A percentile compares a stretch with the other conserved stretches of the same genome.
Evolutionary conservation across 176 grass and related monocot genomes (phyloP).

Genomic region (Phragmites australis): DNA sequence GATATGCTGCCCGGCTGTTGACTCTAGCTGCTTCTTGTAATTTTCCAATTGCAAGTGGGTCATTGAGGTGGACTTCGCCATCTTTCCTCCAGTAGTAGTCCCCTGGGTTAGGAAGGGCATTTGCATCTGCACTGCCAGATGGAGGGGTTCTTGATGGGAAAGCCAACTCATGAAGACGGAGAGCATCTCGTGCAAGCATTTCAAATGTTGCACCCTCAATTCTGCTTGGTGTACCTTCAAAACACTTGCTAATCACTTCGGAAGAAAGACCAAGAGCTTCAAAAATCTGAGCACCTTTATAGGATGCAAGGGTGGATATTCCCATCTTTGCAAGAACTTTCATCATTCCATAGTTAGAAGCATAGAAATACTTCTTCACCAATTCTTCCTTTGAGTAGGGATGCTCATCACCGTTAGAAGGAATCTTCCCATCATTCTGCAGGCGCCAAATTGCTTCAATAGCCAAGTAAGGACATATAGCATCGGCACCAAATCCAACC

Average conservation of each 20-base stretch:
- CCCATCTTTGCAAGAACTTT: constrained; percentile 99
- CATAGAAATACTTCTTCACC: constrained; percentile 81
- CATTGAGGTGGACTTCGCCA: constrained; percentile 94
- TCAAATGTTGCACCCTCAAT: constrained; percentile 93
- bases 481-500: constrained; percentile 94
- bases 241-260: constrained; percentile 85
- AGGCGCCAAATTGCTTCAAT: constrained; percentile 90
- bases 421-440: constrained; percentile 89
- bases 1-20: constrained; percentile 88
- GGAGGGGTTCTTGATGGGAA: constrained; percentile 77
- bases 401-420: constrained; percentile 56
- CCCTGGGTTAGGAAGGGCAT: constrained; percentile 83
- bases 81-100: constrained; percentile 99
- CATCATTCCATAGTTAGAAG: constrained; percentile 95
- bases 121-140: constrained; percentile 81
- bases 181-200: constrained; percentile 88
- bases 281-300: constrained; percentile 99
- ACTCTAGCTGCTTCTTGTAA: constrained; percentile 93
- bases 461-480: constrained; percentile 89
- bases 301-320: constrained; percentile 98
- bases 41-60: constrained; percentile 95
- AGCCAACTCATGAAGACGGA: constrained; percentile 87
- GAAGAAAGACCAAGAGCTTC: constrained; percentile 94
- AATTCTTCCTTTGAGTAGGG: constrained; percentile 66
- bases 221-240: constrained; percentile 88